phyloP scores from a whole-genome alignment of 1,284 basidiomycete species.

The Leccinum proliferum region DNA sequence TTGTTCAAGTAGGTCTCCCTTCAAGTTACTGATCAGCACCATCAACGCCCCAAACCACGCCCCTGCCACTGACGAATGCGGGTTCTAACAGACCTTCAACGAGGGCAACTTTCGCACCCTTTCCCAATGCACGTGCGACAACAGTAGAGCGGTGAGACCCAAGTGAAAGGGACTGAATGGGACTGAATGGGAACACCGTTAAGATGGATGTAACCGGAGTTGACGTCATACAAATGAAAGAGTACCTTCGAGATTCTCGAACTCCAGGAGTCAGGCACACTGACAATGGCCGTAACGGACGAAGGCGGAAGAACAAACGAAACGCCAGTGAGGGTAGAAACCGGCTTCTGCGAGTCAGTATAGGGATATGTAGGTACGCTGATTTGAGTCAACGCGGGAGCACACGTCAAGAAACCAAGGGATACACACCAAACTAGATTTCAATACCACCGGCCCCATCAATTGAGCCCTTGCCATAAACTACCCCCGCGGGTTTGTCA shows the following conservation, averaged over 20 bases:
- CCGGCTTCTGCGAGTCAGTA: constrained; percentile 57
- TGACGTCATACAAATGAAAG: constrained; percentile 87
- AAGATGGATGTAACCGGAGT: constrained; percentile 68
- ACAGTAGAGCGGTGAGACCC: constrained; percentile 37
- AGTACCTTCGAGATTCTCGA: constrained; percentile 79
- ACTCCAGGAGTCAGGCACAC: constrained; percentile 77
- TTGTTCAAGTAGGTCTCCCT: neutral
- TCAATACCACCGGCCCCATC: constrained; percentile 70
- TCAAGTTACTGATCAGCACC: constrained; percentile 50
- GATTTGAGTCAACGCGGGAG: neutral
- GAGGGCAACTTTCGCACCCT: constrained; percentile 80
- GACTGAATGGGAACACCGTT: constrained; percentile 51
- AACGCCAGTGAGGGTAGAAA: constrained; percentile 61
- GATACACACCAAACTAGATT: constrained; percentile 72
- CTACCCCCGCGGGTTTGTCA: constrained; percentile 75
- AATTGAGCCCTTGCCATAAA: constrained; percentile 74
- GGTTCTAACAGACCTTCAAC: constrained; percentile 78
- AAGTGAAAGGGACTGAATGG: constrained; percentile 63
- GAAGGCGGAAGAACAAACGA: constrained; percentile 83
- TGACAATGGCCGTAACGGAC: constrained; percentile 78
- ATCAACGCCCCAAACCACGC: no score
- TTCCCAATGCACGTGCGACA: constrained; percentile 80
- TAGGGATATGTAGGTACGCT: constrained; percentile 47
- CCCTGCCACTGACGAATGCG: constrained; percentile 34
- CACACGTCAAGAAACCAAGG: neutral